Evolutionary conservation across 345 rosid species (phyloP), one percentile per base, ranked within the genome.

Genomic region (Psidium friedrichsthalianum): DNA sequence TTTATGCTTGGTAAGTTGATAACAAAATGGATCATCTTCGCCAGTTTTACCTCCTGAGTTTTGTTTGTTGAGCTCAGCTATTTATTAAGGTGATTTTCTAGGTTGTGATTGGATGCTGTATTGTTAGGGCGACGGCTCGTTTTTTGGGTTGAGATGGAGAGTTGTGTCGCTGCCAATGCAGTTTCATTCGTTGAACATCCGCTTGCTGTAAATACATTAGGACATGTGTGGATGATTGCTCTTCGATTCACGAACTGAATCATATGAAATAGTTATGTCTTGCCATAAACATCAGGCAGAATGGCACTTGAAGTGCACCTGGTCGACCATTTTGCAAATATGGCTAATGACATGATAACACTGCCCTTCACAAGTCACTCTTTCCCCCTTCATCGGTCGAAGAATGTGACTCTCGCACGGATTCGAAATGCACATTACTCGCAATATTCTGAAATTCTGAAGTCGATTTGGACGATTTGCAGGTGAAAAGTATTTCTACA

Each of bases 361-460:
- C n/a, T n/a, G n/a, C n/a, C n/a, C n/a, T n/a, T n/a, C n/a, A n/a
- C n/a, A n/a, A n/a, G n/a, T n/a, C n/a, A n/a, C n/a, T n/a, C n/a
- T n/a, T n/a, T n/a, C n/a, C n/a, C n/a, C n/a, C n/a, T n/a, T n/a
- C n/a, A n/a, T n/a, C n/a, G n/a, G n/a, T n/a, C n/a, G n/a, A n/a
- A n/a, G n/a, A n/a, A n/a, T n/a, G n/a, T n/a, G n/a, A n/a, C n/a
- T n/a, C n/a, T n/a, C n/a, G n/a, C n/a, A n/a, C n/a, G n/a, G n/a
- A n/a, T n/a, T n/a, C n/a, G n/a, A 1, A 32, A 16, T 16, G 12
- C 44, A 18, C 44, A 18, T 32, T 32, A 64, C 22, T 22, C 16
- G 78, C 6, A 0, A 64, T 18, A 64, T 64, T 64, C 32, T 0
- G 1, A 64, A 36, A 24, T 16, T 64, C 4, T 0, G 0, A 16